Conservation (phyloP, 306 rosid genomes). For the Begonia fuchsioides region DNA sequence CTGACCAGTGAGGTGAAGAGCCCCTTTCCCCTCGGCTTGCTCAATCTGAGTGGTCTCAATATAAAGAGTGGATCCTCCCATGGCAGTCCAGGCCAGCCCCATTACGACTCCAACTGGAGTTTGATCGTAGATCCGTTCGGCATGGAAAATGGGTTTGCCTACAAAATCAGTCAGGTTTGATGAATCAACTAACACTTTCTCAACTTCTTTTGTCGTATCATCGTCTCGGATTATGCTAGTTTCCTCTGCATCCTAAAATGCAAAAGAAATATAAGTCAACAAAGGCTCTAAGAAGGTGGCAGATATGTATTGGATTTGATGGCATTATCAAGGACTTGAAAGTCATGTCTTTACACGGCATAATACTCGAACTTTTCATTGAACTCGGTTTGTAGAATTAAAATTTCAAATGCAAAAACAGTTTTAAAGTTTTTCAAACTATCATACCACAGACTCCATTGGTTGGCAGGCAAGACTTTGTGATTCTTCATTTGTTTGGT, state of each 20-base stretch:
- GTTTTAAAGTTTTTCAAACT: no score
- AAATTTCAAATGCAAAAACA: no score
- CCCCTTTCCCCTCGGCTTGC: conserved; percentile 82
- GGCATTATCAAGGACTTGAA: conserved; percentile 1
- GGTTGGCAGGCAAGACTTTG: conserved; percentile 18
- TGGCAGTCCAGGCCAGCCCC: conserved; percentile 99
- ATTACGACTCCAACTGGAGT: conserved; percentile 91
- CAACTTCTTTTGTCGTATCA: conserved; percentile 20
- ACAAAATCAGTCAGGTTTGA: conserved; percentile 55
- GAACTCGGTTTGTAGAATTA: no score
- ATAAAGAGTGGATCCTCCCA: conserved; percentile 97
- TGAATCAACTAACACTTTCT: conserved; percentile 46
- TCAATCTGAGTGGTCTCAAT: conserved; percentile 75
- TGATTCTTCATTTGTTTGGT: conserved; percentile 1
- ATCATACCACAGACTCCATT: conserved; percentile 33
- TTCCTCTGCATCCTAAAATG: conserved; percentile 32
- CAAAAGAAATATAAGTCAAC: neutral
- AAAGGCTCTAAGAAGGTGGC: conserved; percentile 1
- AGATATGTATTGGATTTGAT: no score
- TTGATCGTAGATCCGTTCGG: conserved; percentile 73
- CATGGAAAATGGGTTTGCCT: conserved; percentile 98
- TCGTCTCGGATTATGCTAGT: conserved; percentile 18
- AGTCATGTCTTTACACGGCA: neutral
- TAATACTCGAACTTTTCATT: no score
- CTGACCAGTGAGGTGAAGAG: conserved; percentile 78